Percentiles rank a stretch among this genome's conserved stretches.
Evolutionary conservation across 805 yeast species (phyloP).

Genomic region (Lipomyces mesembrius): DNA sequence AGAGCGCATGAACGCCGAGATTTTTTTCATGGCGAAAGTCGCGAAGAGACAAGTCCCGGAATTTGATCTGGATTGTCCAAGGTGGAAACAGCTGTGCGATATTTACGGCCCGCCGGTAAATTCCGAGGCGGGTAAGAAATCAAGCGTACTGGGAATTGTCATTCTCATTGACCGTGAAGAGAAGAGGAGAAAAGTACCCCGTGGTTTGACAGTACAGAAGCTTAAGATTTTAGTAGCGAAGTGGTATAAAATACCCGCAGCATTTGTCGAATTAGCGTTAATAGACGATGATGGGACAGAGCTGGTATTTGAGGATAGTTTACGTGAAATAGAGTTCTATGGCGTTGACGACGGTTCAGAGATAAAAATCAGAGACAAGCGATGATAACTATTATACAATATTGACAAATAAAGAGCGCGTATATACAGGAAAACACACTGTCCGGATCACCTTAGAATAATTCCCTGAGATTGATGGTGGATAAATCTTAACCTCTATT

Average conservation of each 20-base stretch:
- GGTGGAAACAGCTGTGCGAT: constrained; percentile 53
- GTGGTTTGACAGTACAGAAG: constrained; percentile 27
- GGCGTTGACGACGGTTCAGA: constrained; percentile 22
- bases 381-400: background rate
- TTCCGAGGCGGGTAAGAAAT: constrained; percentile 2
- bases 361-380: constrained; percentile 4
- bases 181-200: constrained; percentile 12
- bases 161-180: constrained; percentile 1
- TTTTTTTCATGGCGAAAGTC: constrained; percentile 64
- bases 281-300: constrained; percentile 11
- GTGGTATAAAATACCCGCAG: constrained; percentile 24
- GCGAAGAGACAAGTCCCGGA: constrained; percentile 37
- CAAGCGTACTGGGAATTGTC: constrained; percentile 2
- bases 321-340: constrained; percentile 25
- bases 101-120: constrained; percentile 21
- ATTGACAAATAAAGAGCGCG: background rate
- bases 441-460: background rate
- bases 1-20: constrained; percentile 67
- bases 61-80: constrained; percentile 35
- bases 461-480: background rate
- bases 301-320: constrained; percentile 18
- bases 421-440: background rate
- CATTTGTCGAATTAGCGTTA: constrained; percentile 3
- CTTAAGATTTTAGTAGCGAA: constrained; percentile 17
- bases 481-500: background rate